A percentile compares a stretch with the other conserved stretches of the same genome.
phyloP scores from a whole-genome alignment of 148 eudicot genomes.

The Bassia scoparia region DNA sequence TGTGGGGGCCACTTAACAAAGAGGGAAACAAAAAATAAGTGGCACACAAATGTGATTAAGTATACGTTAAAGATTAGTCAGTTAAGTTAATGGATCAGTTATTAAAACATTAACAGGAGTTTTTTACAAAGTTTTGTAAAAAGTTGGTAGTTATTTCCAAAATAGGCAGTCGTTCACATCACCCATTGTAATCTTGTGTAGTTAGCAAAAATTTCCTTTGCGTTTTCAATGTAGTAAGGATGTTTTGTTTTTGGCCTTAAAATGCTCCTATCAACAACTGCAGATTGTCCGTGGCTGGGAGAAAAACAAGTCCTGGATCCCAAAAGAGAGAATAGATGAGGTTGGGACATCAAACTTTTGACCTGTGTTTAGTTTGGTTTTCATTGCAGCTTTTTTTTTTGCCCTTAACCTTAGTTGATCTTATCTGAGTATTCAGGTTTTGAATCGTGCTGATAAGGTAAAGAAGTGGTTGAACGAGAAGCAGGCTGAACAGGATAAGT shows the following conservation, averaged over 20 bases:
- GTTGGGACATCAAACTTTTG: slow-evolving; percentile 32
- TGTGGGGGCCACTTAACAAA: too few relatives aligned
- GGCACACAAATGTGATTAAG: too few relatives aligned
- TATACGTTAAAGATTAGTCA: too few relatives aligned
- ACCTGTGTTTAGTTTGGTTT: not conserved
- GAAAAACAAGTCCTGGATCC: slow-evolving; percentile 77
- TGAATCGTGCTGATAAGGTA: slow-evolving; percentile 57
- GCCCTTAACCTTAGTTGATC: not conserved
- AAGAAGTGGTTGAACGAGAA: slow-evolving; percentile 77
- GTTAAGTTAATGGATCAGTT: too few relatives aligned
- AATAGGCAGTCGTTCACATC: too few relatives aligned
- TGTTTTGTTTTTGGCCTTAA: not conserved
- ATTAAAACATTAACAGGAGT: too few relatives aligned
- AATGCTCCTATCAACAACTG: slow-evolving; percentile 7
- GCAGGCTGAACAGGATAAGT: slow-evolving; percentile 82
- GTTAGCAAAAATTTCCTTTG: not conserved
- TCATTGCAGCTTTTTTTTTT: not conserved
- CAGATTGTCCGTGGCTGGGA: slow-evolving; percentile 85
- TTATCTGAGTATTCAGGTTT: slow-evolving; percentile 42
- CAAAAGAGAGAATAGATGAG: slow-evolving; percentile 77
- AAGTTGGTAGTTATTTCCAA: too few relatives aligned
- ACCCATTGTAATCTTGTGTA: not conserved
- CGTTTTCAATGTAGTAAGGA: not conserved
- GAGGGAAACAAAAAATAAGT: too few relatives aligned
- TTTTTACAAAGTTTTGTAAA: too few relatives aligned